A percentile compares a stretch with the other conserved stretches of the same genome.
phyloP scores from a whole-genome alignment of 139 green algal genomes.

The Bryopsis sp. region DNA sequence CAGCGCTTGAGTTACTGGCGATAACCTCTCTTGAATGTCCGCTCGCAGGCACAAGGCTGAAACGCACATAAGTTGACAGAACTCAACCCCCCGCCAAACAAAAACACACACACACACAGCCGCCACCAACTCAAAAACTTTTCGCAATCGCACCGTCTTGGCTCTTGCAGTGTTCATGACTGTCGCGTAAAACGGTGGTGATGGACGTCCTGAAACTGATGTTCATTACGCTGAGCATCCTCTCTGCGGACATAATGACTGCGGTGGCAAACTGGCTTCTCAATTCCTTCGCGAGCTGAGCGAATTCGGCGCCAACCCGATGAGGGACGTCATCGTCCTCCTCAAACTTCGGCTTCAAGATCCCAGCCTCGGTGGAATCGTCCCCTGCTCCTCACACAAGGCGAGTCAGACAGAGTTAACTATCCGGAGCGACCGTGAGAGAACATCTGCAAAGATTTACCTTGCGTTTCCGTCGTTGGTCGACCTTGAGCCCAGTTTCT shows the following conservation, averaged over 20 bases:
- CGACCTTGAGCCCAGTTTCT: neutral
- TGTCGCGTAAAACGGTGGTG: neutral
- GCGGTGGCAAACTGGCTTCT: conserved; percentile 13
- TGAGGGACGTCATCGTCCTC: neutral
- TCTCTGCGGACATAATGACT: conserved; percentile 2
- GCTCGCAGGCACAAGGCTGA: neutral
- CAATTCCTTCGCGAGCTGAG: neutral
- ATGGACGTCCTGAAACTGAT: neutral
- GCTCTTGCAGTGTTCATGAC: neutral
- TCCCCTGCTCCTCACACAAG: neutral
- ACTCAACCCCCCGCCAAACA: neutral
- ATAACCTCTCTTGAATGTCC: neutral
- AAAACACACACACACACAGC: neutral
- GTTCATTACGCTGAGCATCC: neutral
- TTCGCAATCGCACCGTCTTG: neutral
- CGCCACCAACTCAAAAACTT: neutral
- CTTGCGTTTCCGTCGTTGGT: neutral
- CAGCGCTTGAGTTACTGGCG: neutral
- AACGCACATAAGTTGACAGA: too few relatives aligned
- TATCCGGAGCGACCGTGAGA: neutral
- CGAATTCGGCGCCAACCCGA: conserved; percentile 7
- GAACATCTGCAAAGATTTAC: neutral
- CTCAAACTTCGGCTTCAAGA: neutral
- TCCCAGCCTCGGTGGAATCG: neutral
- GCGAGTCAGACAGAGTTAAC: neutral